Base-by-base conservation (phyloP, 2,329 filamentous ascomycete species). In the Hypoxylon rubiginosum region DNA sequence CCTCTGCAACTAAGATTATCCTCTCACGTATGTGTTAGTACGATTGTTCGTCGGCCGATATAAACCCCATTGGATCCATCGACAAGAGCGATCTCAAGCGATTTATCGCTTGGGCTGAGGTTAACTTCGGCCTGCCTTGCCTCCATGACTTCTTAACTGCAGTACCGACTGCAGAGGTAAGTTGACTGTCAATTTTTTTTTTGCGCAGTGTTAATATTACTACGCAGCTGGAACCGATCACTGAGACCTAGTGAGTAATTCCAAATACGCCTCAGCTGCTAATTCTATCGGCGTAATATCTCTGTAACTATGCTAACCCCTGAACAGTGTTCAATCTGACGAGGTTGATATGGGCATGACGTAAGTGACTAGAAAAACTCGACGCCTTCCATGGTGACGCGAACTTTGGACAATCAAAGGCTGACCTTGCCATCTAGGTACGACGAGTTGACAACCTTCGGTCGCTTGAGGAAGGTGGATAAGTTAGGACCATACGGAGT, bases 71-170 rank as follows among this genome's bases (percentile, higher is more conserved):
- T 54, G 89, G 87, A 15, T 83, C 83, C 5, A 84, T 85, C 39
- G 79, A 79, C 62, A 93, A 67, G 39, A 58, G 49, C 1, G 91
- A 94, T 71, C 80, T 93, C 1, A 92, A 91, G 76, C 79, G 84
- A 9, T 93, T 94, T 79, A 91, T 93, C 64, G 80, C 79, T n/a
- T 93, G 87, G 84, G 86, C 89, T 2, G 77, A 82, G 56, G 79
- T 76, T 17, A 79, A 84, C 36, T 93, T 91, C 73, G 77, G 85
- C 4, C 78, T 94, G 0, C 89, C 90, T 0, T 86, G 91, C 57
- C 84, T 93, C 1, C 77, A 87, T 9, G 83, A 87, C 9, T 94
- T 94, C 79, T 77, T 94, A 41, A 81, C 83, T 11, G 90, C 89
- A 0, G 80, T 82, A 0, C 88, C 88, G 3, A 90, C 88, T 0